A percentile compares a stretch with the other conserved stretches of the same genome.
phyloP scores from a whole-genome alignment of 2,329 filamentous ascomycete genomes.

The Bimuria novae-zelandiae region DNA sequence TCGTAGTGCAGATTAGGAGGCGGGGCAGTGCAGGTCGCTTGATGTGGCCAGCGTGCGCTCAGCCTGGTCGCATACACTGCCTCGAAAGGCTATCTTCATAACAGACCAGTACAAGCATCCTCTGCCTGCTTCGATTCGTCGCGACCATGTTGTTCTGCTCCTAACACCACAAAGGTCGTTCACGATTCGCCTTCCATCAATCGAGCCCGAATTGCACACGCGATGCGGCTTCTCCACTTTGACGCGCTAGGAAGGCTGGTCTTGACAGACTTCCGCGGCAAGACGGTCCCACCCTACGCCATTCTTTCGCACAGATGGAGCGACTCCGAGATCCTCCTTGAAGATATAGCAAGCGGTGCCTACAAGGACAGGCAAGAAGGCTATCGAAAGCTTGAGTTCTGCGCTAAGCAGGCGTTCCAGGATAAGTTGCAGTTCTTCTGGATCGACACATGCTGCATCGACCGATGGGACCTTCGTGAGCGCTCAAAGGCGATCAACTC shows the following conservation, averaged over 20 bases:
- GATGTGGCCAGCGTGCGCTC: too few species aligned
- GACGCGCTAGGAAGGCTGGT: background rate
- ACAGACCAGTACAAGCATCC: too few species aligned
- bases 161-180: too few species aligned
- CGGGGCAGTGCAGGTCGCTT: too few species aligned
- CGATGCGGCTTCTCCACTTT: background rate
- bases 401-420: constrained; percentile 20
- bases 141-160: too few species aligned
- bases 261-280: background rate
- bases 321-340: constrained; percentile 33
- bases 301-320: constrained; percentile 45
- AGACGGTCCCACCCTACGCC: constrained; percentile 14
- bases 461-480: constrained; percentile 19
- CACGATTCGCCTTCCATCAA: too few species aligned
- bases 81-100: too few species aligned
- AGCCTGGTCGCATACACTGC: too few species aligned
- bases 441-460: constrained; percentile 29
- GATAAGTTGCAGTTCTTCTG: constrained; percentile 28
- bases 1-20: too few species aligned
- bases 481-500: constrained; percentile 12
- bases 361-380: constrained; percentile 21
- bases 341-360: constrained; percentile 22
- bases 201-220: too few species aligned
- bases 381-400: constrained; percentile 26
- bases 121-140: too few species aligned